Conservation (phyloP, 768 basidiomycete genomes). For the Kwoniella sp. region DNA sequence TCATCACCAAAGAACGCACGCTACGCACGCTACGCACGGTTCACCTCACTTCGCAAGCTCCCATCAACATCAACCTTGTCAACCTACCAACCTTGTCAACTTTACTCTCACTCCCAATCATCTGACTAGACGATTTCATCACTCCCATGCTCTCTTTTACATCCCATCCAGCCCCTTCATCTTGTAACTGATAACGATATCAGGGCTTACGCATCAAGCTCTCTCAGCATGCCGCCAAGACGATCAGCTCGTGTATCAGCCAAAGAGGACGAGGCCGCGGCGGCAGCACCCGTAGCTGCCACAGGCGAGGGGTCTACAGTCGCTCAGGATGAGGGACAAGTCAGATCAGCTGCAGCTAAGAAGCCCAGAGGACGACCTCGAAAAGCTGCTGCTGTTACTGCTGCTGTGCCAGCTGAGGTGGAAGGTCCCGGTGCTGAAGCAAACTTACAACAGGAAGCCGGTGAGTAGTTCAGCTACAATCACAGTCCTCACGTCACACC, state of each 20-base stretch:
- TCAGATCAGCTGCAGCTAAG: slow-evolving; percentile 3
- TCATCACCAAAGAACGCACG: not conserved
- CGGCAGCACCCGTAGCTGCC: too few relatives aligned
- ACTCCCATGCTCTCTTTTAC: too few relatives aligned
- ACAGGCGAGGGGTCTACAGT: not conserved
- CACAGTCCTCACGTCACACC: too few relatives aligned
- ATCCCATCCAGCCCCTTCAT: too few relatives aligned
- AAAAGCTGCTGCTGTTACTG: slow-evolving; percentile 5
- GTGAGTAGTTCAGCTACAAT: too few relatives aligned
- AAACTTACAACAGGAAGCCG: not conserved
- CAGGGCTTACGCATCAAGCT: not conserved
- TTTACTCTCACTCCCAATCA: too few relatives aligned
- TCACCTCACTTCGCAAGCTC: too few relatives aligned
- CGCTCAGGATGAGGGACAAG: not conserved
- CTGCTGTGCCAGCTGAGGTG: too few relatives aligned
- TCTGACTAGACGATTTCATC: too few relatives aligned
- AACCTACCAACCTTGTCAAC: too few relatives aligned
- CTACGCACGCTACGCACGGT: slow-evolving; percentile 6
- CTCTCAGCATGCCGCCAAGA: slow-evolving; percentile 1
- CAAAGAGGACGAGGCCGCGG: not conserved
- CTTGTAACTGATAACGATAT: not conserved
- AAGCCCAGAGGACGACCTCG: slow-evolving; percentile 10
- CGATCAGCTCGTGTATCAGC: slow-evolving; percentile 19
- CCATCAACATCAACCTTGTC: slow-evolving; percentile 1
- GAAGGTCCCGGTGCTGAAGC: not conserved